Base-by-base conservation (phyloP, 176 grass and related monocot species). In the Saccharum spontaneum region DNA sequence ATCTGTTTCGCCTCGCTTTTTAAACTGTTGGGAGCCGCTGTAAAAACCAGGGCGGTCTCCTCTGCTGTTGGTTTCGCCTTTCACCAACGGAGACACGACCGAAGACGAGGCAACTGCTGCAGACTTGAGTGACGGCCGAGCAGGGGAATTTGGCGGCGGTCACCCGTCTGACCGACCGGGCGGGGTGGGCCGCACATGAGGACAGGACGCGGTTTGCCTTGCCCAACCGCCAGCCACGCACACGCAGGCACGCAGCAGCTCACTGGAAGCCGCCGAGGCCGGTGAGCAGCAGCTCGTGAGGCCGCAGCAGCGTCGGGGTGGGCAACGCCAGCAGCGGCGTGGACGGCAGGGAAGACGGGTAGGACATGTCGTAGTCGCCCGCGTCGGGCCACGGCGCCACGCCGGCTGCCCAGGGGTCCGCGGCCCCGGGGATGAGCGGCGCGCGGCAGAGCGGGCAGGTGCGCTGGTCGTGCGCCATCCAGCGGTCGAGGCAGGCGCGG, bases 371-470 rank as follows among this genome's bases (percentile, higher is more conserved):
- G 79, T 86, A 79, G 79, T 94, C 82, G 62, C 28, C 46, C 22
- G 63, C 75, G 63, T 30, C 43, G 33, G 7, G 3, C 76, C 57
- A 78, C 31, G 75, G 36, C 11, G 50, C 34, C 23, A 16, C 44
- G 2, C 0, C 45, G 45, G 65, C 31, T 17, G 52, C 22, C 17
- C 74, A 55, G 67, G 69, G 36, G 2, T 69, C 78, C 17, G 31
- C 48, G 22, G 46, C 92, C 7, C 41, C 92, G 8, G 89, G 68
- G 68, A 93, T 36, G 67, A 95, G 95, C 75, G 89, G 87, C 30
- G 93, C 87, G 64, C 95, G 95, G 89, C 95, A 90, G 52, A 92
- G 91, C 30, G 93, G 95, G 77, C 93, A 95, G n/a, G 93, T 92
- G 79, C 84, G 79, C 85, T 87, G 93, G 33, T 73, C 77, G 78